Conservation (phyloP, 192 early-diverging fungal genomes). For the Kappamyces sp. region DNA sequence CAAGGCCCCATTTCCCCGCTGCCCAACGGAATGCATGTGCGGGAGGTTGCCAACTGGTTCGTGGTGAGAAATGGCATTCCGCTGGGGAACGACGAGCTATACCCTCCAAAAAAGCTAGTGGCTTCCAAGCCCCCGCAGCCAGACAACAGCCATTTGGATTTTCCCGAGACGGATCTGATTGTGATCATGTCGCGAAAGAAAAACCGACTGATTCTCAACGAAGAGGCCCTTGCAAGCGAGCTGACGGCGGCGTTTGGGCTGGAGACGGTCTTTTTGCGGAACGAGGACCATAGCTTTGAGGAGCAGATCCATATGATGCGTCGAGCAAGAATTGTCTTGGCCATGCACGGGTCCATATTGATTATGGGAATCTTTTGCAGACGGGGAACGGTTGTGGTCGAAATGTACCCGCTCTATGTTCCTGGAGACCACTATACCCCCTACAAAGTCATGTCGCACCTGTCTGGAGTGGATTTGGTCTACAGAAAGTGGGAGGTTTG, state of each 20-base stretch:
- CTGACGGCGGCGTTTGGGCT: constrained; percentile 23
- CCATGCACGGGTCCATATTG: constrained; percentile 49
- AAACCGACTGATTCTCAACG: constrained; percentile 45
- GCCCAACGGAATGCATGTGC: constrained; percentile 41
- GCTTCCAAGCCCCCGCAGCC: not conserved
- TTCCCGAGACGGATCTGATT: constrained; percentile 34
- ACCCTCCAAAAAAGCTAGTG: constrained; percentile 9
- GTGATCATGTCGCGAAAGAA: constrained; percentile 36
- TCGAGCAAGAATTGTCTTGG: constrained; percentile 38
- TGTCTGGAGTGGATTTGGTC: constrained; percentile 42
- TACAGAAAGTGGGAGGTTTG: constrained; percentile 46
- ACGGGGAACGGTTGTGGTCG: constrained; percentile 40
- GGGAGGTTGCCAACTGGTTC: constrained; percentile 42
- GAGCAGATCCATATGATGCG: constrained; percentile 43
- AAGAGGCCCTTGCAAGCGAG: constrained; percentile 24
- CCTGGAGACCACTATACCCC: constrained; percentile 46
- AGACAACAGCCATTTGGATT: constrained; percentile 11
- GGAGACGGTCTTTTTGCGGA: constrained; percentile 36
- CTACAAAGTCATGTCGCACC: constrained; percentile 38
- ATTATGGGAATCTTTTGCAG: constrained; percentile 50
- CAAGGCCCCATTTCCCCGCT: constrained; percentile 34
- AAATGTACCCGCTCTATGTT: constrained; percentile 44
- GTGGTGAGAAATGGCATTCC: constrained; percentile 28
- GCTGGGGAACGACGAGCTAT: constrained; percentile 29
- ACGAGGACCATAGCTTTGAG: constrained; percentile 43